Conservation (phyloP, 1,284 basidiomycete species). For the Ustilago xerochloae region DNA sequence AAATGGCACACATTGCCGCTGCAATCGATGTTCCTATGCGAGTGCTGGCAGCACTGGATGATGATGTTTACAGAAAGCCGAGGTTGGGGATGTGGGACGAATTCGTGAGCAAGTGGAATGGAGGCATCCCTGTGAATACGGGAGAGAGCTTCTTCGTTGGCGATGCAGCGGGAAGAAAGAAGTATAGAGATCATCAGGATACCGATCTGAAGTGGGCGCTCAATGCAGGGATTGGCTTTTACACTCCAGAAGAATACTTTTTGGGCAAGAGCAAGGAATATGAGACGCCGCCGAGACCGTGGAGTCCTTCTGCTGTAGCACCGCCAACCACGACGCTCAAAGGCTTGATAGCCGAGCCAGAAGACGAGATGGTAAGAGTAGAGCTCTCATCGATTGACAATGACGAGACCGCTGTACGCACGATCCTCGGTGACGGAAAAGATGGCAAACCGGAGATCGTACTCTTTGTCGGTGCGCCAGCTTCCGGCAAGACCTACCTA, state of each 20-base stretch:
- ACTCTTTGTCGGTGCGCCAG: conserved; percentile 87
- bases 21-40: conserved; percentile 53
- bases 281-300: conserved; percentile 22
- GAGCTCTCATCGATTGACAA: conserved; percentile 6
- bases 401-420: neutral
- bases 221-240: conserved; percentile 61
- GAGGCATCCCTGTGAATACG: conserved; percentile 33
- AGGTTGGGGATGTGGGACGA: conserved; percentile 53
- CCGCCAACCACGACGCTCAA: neutral
- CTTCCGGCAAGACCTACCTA: conserved; percentile 86
- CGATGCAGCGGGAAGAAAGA: conserved; percentile 61
- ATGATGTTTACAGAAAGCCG: conserved; percentile 63
- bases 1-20: conserved; percentile 43
- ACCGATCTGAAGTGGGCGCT: conserved; percentile 64
- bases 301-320: conserved; percentile 12
- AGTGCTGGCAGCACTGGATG: conserved; percentile 51
- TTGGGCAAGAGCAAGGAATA: conserved; percentile 25
- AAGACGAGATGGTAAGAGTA: conserved; percentile 21
- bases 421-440: conserved; percentile 4
- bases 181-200: conserved; percentile 54
- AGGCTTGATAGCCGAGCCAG: conserved; percentile 15
- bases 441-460: conserved; percentile 73
- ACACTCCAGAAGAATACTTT: conserved; percentile 65
- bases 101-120: conserved; percentile 22
- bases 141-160: conserved; percentile 59